Percentiles rank a stretch among this genome's conserved stretches.
Conservation (phyloP, 306 rosid species). For the Ormosia emarginata region DNA sequence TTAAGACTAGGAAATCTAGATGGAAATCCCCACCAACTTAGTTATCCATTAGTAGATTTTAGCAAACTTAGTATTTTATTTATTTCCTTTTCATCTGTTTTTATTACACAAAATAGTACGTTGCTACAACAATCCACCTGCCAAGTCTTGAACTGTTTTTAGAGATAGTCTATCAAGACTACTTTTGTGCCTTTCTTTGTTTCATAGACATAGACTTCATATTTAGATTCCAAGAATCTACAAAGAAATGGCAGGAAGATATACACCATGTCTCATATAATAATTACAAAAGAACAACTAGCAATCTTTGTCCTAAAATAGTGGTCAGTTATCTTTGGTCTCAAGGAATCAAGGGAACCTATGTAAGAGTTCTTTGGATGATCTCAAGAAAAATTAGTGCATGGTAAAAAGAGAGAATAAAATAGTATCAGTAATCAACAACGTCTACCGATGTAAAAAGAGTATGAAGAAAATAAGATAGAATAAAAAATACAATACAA, state of each 20-base stretch:
- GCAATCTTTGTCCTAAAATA: neutral
- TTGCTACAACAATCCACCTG: neutral
- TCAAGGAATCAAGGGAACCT: constrained; percentile 1
- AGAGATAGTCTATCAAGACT: constrained; percentile 10
- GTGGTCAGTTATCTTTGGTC: constrained; percentile 3
- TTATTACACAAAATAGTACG: neutral
- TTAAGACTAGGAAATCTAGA: neutral
- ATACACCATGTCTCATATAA: neutral
- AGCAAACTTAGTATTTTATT: neutral
- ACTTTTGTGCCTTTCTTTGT: neutral
- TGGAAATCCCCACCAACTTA: neutral
- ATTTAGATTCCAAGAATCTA: constrained; percentile 1
- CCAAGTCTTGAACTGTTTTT: neutral
- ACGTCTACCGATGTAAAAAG: neutral
- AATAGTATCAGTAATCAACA: neutral
- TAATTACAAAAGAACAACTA: neutral
- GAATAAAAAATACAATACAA: neutral
- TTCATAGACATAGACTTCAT: constrained; percentile 9
- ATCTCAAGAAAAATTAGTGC: constrained; percentile 3
- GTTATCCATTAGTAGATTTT: neutral
- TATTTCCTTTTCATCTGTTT: neutral
- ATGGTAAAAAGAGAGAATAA: constrained; percentile 7
- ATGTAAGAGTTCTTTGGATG: neutral
- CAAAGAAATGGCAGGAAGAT: neutral
- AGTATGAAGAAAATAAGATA: neutral